Conservation (phyloP, 495 filamentous ascomycete genomes). For the Pyronema omphalodes region DNA sequence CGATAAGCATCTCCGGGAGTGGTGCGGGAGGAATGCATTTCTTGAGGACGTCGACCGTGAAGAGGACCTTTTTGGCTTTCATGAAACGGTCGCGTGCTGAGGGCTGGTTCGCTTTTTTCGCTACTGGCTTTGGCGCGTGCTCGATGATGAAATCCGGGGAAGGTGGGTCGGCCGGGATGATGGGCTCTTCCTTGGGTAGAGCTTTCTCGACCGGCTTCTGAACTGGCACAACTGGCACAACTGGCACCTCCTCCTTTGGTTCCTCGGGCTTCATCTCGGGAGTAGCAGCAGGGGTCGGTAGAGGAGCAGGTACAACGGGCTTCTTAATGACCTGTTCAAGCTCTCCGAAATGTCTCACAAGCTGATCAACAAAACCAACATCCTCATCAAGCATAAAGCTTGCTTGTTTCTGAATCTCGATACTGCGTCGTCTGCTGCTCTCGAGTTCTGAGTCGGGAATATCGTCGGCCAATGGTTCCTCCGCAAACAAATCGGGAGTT, state of each 20-base stretch:
- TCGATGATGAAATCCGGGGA: constrained; percentile 2
- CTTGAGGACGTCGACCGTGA: constrained; percentile 1
- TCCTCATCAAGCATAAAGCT: neutral
- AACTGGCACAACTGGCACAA: neutral
- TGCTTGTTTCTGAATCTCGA: neutral
- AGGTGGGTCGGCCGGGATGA: neutral
- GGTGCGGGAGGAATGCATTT: constrained; percentile 3
- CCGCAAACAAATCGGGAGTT: neutral
- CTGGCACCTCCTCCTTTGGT: neutral
- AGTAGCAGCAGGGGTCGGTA: neutral
- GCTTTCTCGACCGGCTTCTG: neutral
- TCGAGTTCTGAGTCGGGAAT: neutral
- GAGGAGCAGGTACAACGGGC: neutral
- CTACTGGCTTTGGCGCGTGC: neutral
- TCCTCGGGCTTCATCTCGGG: neutral
- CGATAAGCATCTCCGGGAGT: neutral
- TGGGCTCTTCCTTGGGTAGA: neutral
- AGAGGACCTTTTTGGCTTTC: constrained; percentile 2
- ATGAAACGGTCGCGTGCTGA: neutral
- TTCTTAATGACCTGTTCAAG: neutral
- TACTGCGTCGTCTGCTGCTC: neutral
- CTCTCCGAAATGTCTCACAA: too few relatives aligned
- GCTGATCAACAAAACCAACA: neutral
- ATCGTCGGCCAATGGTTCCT: constrained; percentile 1
- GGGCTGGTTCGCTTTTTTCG: neutral